These are phyloP conservation scores for Wallemia ichthyophaga DNA, from an alignment of 1,284 basidiomycete species.

Conservation along the genomic window DNA sequence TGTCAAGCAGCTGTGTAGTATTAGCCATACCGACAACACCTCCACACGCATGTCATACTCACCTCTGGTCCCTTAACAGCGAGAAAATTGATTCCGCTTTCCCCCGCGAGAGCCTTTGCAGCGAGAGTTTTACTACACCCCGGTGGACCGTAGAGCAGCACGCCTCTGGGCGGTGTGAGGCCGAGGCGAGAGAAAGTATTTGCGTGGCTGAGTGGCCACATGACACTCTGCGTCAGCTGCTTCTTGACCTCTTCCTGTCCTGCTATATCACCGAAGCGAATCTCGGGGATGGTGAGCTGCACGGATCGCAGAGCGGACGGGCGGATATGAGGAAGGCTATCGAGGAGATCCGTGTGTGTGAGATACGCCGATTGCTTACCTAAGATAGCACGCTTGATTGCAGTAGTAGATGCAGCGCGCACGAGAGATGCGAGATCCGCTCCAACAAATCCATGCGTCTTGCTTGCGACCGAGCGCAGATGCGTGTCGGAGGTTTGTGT, in stretches of 20 bases:
- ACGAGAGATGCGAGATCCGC: slow-evolving; percentile 79
- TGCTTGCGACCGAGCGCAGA: slow-evolving; percentile 33
- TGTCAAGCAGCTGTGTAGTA: slow-evolving; percentile 47
- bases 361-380: slow-evolving; percentile 19
- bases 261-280: slow-evolving; percentile 66
- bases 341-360: slow-evolving; percentile 31
- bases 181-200: slow-evolving; percentile 64
- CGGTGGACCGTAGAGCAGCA: slow-evolving; percentile 82
- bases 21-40: neutral
- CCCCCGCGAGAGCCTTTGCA: slow-evolving; percentile 72
- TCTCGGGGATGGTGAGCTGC: slow-evolving; percentile 54
- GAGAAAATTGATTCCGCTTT: slow-evolving; percentile 85
- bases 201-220: slow-evolving; percentile 74
- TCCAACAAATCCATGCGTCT: slow-evolving; percentile 87
- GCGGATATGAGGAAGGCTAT: slow-evolving; percentile 44
- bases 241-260: slow-evolving; percentile 51
- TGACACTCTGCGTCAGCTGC: slow-evolving; percentile 57
- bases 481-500: slow-evolving; percentile 32
- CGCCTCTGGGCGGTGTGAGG: slow-evolving; percentile 59
- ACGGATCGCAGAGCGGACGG: slow-evolving; percentile 85
- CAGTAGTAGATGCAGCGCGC: slow-evolving; percentile 66
- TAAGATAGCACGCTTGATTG: slow-evolving; percentile 35
- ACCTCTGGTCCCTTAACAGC: slow-evolving; percentile 96
- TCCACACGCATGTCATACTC: slow-evolving; percentile 6
- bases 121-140: slow-evolving; percentile 92